These are phyloP conservation scores for Cytospora schulzeri DNA, from an alignment of 2,329 filamentous ascomycete species.

Conservation along the genomic window DNA sequence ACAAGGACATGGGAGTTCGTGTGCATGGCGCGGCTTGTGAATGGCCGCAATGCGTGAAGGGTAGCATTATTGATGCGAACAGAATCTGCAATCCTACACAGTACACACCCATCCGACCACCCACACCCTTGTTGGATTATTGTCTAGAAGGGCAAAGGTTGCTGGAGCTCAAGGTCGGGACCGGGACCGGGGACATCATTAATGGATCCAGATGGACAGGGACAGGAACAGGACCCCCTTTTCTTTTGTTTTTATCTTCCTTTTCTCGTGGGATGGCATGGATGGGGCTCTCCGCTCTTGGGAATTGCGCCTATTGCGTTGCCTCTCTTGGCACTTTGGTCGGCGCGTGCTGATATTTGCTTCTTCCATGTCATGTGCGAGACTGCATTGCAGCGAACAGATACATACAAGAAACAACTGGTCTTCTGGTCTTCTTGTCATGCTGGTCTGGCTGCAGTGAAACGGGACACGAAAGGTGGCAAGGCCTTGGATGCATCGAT, in stretches of 20 bases:
- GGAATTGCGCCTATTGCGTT: background rate
- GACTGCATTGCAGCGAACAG: no score
- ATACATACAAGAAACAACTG: background rate
- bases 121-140: background rate
- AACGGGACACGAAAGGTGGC: background rate
- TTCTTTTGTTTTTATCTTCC: no score
- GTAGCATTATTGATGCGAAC: constrained; percentile 6
- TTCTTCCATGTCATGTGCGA: background rate
- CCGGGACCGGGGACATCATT: background rate
- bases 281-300: constrained; percentile 1
- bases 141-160: constrained; percentile 3
- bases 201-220: background rate
- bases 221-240: background rate
- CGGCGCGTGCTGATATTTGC: background rate
- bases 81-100: constrained; percentile 18
- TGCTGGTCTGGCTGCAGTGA: background rate
- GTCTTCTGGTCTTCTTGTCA: no score
- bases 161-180: constrained; percentile 4
- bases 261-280: background rate
- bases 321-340: background rate
- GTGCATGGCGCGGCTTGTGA: constrained; percentile 5
- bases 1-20: constrained; percentile 13
- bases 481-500: background rate
- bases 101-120: constrained; percentile 12
- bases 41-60: constrained; percentile 4